Evolutionary conservation across 148 eudicot species (phyloP).

Genomic region (Nepenthes gracilis): DNA sequence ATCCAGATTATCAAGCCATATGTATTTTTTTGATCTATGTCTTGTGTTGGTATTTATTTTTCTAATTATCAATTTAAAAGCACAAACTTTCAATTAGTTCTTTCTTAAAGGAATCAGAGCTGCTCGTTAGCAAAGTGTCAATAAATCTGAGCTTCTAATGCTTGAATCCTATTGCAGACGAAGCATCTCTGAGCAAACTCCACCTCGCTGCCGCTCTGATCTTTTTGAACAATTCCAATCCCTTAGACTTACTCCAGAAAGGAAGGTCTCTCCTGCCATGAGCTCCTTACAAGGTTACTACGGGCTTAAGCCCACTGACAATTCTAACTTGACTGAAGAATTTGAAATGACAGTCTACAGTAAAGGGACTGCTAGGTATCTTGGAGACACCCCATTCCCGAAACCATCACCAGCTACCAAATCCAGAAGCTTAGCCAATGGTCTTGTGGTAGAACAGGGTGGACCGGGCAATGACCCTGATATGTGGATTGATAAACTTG

Average conservation of each 20-base stretch:
- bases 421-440: constrained; percentile 58
- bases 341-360: constrained; percentile 66
- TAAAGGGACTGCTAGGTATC: constrained; percentile 30
- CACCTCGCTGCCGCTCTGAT: constrained; percentile 47
- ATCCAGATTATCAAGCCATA: too few relatives aligned
- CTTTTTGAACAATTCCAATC: constrained; percentile 54
- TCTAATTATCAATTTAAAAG: background rate
- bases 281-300: constrained; percentile 66
- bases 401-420: constrained; percentile 31
- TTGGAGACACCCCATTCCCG: constrained; percentile 35
- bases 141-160: background rate
- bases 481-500: constrained; percentile 37
- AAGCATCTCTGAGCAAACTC: constrained; percentile 40
- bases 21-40: too few relatives aligned
- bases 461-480: constrained; percentile 23
- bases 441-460: constrained; percentile 37
- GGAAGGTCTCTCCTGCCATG: constrained; percentile 71
- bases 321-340: constrained; percentile 33
- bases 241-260: constrained; percentile 45
- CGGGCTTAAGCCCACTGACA: constrained; percentile 31
- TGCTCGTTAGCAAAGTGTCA: background rate
- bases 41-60: too few relatives aligned
- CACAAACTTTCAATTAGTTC: background rate
- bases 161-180: constrained; percentile 29
- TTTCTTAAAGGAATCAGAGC: background rate